A percentile compares a stretch with the other conserved stretches of the same genome.
phyloP scores from a whole-genome alignment of 176 grass and related monocot genomes.

The Avena sativa region DNA sequence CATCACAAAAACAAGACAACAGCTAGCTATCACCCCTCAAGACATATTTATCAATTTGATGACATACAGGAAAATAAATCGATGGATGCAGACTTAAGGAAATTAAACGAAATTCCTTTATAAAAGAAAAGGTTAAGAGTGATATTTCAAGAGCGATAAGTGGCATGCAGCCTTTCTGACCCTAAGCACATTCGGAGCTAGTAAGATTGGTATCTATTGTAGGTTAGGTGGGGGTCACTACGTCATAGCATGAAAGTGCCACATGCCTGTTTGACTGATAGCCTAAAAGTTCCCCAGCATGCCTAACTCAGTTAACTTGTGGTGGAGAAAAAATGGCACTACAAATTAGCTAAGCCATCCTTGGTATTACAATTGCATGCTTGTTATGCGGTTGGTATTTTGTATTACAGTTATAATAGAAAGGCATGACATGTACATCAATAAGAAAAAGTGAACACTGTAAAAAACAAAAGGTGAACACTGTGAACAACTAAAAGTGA shows the following conservation, averaged over 20 bases:
- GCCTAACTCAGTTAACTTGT: background rate
- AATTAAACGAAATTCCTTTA: constrained; percentile 26
- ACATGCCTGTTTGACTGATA: constrained; percentile 3
- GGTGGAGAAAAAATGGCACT: background rate
- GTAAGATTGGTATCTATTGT: background rate
- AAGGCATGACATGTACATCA: background rate
- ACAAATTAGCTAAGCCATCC: background rate
- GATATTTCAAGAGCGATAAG: constrained; percentile 27
- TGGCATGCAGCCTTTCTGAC: constrained; percentile 28
- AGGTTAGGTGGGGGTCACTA: background rate
- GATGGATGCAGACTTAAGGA: background rate
- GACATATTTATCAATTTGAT: background rate
- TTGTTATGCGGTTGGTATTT: background rate
- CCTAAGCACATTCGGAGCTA: constrained; percentile 7
- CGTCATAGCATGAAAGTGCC: constrained; percentile 1
- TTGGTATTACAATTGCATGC: background rate
- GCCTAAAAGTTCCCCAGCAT: background rate
- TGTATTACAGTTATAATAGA: background rate
- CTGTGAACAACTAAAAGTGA: background rate
- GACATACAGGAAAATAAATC: background rate
- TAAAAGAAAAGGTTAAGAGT: constrained; percentile 7
- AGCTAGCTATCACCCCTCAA: constrained; percentile 13
- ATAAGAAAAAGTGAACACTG: background rate
- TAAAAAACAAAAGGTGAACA: background rate
- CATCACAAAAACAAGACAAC: constrained; percentile 22